Percentiles rank a stretch among this genome's conserved stretches.
Evolutionary conservation across 352 stramenopile genomes (phyloP).

Genomic region (Phytophthora hibernalis): DNA sequence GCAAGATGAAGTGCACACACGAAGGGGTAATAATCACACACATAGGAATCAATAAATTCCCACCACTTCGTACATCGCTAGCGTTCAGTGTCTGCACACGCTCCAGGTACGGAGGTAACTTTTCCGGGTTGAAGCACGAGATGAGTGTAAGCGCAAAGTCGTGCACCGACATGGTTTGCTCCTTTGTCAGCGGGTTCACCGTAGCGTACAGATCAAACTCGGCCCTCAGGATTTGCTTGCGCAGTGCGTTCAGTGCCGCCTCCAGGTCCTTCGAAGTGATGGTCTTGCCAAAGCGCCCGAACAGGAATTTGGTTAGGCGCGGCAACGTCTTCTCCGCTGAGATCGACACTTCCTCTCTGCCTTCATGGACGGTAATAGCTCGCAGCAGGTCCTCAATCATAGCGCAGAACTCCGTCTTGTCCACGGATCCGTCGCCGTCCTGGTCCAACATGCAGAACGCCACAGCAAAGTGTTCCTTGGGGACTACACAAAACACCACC

Average conservation of each 20-base stretch:
- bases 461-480: constrained; percentile 79
- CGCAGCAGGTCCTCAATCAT: constrained; percentile 74
- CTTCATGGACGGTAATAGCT: constrained; percentile 42
- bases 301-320: constrained; percentile 71
- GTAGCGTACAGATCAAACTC: constrained; percentile 82
- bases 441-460: constrained; percentile 87
- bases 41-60: neutral
- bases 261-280: constrained; percentile 67
- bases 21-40: neutral
- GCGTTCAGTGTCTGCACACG: constrained; percentile 65
- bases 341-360: constrained; percentile 27
- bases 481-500: constrained; percentile 43
- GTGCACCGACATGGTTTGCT: constrained; percentile 67
- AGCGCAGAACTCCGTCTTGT: constrained; percentile 78
- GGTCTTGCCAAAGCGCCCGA: constrained; percentile 61
- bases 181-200: constrained; percentile 47
- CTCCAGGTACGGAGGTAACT: constrained; percentile 62
- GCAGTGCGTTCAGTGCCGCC: constrained; percentile 54
- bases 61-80: constrained; percentile 52
- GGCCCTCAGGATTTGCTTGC: constrained; percentile 64
- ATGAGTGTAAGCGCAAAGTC: constrained; percentile 83
- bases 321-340: constrained; percentile 59
- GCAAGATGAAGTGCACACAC: neutral
- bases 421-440: constrained; percentile 73
- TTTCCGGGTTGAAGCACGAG: constrained; percentile 76